Conservation (phyloP, 495 filamentous ascomycete species). For the Talaromyces trachyspermus region DNA sequence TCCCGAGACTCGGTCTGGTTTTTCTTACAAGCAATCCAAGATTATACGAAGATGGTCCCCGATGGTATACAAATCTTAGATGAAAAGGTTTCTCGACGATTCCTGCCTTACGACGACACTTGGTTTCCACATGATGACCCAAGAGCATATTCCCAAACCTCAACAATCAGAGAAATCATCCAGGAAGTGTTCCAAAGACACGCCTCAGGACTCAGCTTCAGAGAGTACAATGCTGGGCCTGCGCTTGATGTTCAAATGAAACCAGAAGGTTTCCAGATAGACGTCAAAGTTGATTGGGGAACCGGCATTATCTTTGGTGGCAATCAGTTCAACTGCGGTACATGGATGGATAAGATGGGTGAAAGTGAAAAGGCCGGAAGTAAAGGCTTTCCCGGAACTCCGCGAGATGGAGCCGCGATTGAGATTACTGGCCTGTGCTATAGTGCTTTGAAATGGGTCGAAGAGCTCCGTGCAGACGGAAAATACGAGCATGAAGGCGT, state of each 20-base stretch:
- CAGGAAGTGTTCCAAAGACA: slow-evolving; percentile 91
- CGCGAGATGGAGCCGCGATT: slow-evolving; percentile 88
- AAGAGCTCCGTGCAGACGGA: slow-evolving; percentile 53
- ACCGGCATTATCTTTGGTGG: slow-evolving; percentile 92
- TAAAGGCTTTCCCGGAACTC: slow-evolving; percentile 93
- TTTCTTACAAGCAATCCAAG: slow-evolving; percentile 89
- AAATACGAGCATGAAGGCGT: slow-evolving; percentile 68
- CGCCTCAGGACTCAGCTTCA: slow-evolving; percentile 79
- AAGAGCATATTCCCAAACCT: slow-evolving; percentile 76
- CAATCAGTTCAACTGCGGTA: slow-evolving; percentile 90
- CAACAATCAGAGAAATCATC: slow-evolving; percentile 78
- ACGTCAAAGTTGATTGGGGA: slow-evolving; percentile 86
- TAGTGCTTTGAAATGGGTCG: slow-evolving; percentile 78
- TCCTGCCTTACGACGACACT: slow-evolving; percentile 89
- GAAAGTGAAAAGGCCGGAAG: slow-evolving; percentile 84
- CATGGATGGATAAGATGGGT: slow-evolving; percentile 99
- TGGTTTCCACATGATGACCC: slow-evolving; percentile 78
- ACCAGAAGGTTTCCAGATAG: slow-evolving; percentile 80
- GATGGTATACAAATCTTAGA: slow-evolving; percentile 67
- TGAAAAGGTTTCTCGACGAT: slow-evolving; percentile 74
- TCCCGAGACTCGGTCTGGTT: slow-evolving; percentile 97
- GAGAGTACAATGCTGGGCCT: slow-evolving; percentile 89
- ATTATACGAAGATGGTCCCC: slow-evolving; percentile 79
- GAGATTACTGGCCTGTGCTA: slow-evolving; percentile 92
- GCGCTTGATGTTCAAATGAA: slow-evolving; percentile 89